Evolutionary conservation across 1,139 yeast genomes (phyloP), one percentile per base, ranked within the genome.

Genomic region (Magnusiomyces fungicola): DNA sequence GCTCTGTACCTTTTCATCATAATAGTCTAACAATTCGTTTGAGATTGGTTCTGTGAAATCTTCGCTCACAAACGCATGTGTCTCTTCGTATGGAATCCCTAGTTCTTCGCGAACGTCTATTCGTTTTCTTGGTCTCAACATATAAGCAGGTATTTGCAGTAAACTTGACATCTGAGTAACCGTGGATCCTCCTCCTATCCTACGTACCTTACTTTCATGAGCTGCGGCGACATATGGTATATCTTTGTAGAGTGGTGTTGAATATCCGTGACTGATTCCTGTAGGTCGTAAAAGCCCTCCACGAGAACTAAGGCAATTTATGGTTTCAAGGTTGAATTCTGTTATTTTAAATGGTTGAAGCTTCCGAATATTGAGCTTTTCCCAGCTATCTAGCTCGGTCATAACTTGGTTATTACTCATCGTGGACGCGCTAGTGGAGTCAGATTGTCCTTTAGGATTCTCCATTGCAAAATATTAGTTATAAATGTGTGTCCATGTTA

Each of bases 21-120:
- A 27, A 41, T 41, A n/a, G 24, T 22, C 27, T 4, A 21, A 18
- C 2, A 12, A 14, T 10, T 16, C 18, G n/a, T 41, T 19, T 5
- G 44, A 19, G 14, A 27, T 2, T 2, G 18, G 36, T 21, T 41
- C 34, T n/a, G 18, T 25, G 12, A 36, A n/a, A 16, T 14, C 16
- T 12, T 22, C 29, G 29, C 27, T 14, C 25, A 41, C 16, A 27
- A 27, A 30, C n/a, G 23, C 24, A 9, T 10, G 10, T 12, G 16
- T 21, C 2, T 21, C 18, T 12, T 18, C 12, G 34, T 18, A 24
- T 2, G 18, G 36, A 4, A 14, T n/a, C 12, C 44, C 44, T 18
- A 41, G 34, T 30, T 27, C 44, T 27, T 29, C 34, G 5, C 19
- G 3, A 18, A 41, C 44, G 34, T 41, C 34, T 14, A 41, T 41